These are phyloP conservation scores for Herpetomonas tarakana DNA, from an alignment of 208 protist species.

Conservation along the genomic window DNA sequence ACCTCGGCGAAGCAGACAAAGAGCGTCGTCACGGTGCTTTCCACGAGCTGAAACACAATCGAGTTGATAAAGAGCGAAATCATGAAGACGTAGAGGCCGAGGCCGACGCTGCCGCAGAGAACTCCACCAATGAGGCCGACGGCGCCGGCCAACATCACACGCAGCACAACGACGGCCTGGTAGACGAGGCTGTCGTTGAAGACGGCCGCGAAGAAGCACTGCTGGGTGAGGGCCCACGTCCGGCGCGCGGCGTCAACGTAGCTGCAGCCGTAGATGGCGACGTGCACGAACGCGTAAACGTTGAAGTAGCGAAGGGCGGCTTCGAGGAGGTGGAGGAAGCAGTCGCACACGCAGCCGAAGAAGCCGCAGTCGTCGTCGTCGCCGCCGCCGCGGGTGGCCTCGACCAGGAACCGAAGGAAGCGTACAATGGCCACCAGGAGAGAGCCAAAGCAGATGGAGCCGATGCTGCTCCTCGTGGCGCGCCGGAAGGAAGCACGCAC, in stretches of 20 bases:
- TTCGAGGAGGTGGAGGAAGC: conserved; percentile 56
- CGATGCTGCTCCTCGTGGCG: conserved; percentile 76
- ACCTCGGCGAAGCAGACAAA: conserved; percentile 89
- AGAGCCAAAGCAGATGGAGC: conserved; percentile 87
- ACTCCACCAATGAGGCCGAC: conserved; percentile 22
- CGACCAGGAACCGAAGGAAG: conserved; percentile 49
- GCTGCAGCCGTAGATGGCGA: conserved; percentile 85
- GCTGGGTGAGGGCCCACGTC: conserved; percentile 57
- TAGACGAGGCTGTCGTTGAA: conserved; percentile 76
- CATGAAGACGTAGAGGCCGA: conserved; percentile 26
- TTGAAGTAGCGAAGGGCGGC: conserved; percentile 82
- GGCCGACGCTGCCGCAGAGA: conserved; percentile 16
- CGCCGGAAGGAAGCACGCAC: conserved; percentile 61
- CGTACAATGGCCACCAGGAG: conserved; percentile 70
- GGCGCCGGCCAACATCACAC: conserved; percentile 18
- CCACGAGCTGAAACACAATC: conserved; percentile 49
- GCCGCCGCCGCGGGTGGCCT: conserved; percentile 10
- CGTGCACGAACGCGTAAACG: conserved; percentile 87
- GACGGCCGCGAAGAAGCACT: conserved; percentile 66
- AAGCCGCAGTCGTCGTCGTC: conserved; percentile 33
- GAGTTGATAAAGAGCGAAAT: conserved; percentile 44
- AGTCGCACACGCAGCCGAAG: conserved; percentile 45
- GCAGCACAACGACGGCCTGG: conserved; percentile 36
- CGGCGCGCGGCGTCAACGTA: conserved; percentile 76
- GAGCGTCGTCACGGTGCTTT: conserved; percentile 61